Base-by-base conservation (phyloP, 148 eudicot species). In the Arctostaphylos glauca region DNA sequence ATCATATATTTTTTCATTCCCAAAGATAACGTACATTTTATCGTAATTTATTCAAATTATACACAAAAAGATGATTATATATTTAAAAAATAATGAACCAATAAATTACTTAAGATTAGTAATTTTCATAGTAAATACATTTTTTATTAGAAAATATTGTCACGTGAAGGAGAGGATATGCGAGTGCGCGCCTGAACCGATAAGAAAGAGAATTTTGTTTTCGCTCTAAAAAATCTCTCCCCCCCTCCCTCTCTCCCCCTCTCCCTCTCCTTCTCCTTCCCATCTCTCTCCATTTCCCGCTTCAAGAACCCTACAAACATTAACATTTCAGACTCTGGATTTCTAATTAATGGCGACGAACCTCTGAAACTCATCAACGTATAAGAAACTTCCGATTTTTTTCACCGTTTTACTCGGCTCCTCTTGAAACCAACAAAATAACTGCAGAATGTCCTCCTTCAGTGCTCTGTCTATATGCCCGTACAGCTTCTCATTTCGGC, bases 401-500 rank as follows among this genome's bases (percentile, higher is more conserved):
- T 72, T 7, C 78, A 12, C 54, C 56, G 47, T 55, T 16, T 70
- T 14, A 56, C 19, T 46, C 31, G n/a, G 21, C 46, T 62, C 21
- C 16, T 72, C 6, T 21, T 14, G 62, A 31, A 31, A 55, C 41
- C 80, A 9, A 55, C 18, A 25, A 75, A 75, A 9, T 6, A 43
- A 12, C 2, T 23, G 13, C 64, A 18, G 18, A 64, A 92, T 93
- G 97, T 89, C 94, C 38, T 86, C 96, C 86, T 84, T 90, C 55
- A 88, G 88, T 53, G 90, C 92, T 6, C 48, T 87, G 16, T 88
- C 94, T 6, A 84, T 89, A 10, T 90, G 91, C 64, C 91, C 92
- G 25, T 87, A 90, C 83, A 87, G 79, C 77, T 72, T 88, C 18
- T 86, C 87, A 67, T 84, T 78, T 72, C 92, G 89, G 25, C 92